Evolutionary conservation across 2,329 filamentous ascomycete species (phyloP), one percentile per base, ranked within the genome.

Genomic region (Fusarium chlamydosporum): DNA sequence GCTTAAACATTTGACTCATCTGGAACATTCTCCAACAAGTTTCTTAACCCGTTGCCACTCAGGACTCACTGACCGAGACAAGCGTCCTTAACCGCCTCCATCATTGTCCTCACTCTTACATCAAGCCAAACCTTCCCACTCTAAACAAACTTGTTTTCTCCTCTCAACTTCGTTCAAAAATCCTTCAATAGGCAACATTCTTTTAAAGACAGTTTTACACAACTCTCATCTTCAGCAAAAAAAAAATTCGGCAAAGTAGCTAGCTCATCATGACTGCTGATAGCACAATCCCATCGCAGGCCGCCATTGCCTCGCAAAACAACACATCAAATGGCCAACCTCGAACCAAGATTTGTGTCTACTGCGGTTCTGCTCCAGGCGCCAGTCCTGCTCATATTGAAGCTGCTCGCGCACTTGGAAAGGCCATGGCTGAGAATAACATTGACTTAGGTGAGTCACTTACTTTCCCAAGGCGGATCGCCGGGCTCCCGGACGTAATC

Each of bases 301-400:
- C 63, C 31, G 61, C 35, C 18, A 35, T 67, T 38, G 56, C 60
- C 23, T 58, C 65, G 54, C 69, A 72, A 43, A 78, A 75, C 58
- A 65, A 71, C 64, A 55, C 64, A 37, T 59, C 70, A 55, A 76
- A 77, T 65, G 74, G 75, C 65, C 73, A 74, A 31, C 75, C 79
- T 51, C 82, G 79, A 67, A 82, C 91, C 62, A 92, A 92, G 69
- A 91, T 97, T 77, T 97, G 93, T 79, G 95, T 98, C 72, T 98
- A 97, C 86, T 98, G 96, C 83, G 96, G 95, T 76, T 89, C 96
- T 53, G 91, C 88, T 10, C 79, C 86, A 16, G 96, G 96, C 50
- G 89, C 84, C 52, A 91, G 88, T 66, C 89, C 92, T 15, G 85
- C 85, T 6, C 93, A 97, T 79, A 81, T 96, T 74, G 89, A 90